Percentiles rank a stretch among this genome's conserved stretches.
phyloP scores from a whole-genome alignment of 2,329 filamentous ascomycete species.

The Alternaria brassicae region DNA sequence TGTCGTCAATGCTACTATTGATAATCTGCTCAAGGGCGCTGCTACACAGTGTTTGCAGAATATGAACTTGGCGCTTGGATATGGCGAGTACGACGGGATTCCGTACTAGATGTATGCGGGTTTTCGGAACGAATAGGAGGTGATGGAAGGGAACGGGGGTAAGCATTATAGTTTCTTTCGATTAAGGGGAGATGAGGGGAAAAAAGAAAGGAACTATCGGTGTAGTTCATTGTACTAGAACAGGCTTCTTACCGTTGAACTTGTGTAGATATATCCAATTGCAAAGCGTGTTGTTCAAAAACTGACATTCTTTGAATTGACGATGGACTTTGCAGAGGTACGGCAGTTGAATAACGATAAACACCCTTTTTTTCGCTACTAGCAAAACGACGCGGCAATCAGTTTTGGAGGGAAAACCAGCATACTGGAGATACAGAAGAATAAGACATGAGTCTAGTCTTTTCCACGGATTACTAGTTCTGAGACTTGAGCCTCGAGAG shows the following conservation, averaged over 20 bases:
- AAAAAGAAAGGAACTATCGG: conserved; percentile 1
- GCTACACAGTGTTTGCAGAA: conserved; percentile 94
- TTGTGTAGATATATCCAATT: conserved; percentile 22
- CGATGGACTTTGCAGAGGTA: too few species aligned
- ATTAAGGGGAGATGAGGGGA: too few species aligned
- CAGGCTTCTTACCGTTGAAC: conserved; percentile 7
- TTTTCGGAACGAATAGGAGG: too few species aligned
- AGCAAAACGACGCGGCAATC: too few species aligned
- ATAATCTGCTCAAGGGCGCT: conserved; percentile 92
- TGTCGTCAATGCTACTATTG: conserved; percentile 92
- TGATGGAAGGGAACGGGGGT: not conserved
- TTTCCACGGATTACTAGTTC: too few species aligned
- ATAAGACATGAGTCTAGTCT: too few species aligned
- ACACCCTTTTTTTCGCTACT: too few species aligned
- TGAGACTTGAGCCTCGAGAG: too few species aligned
- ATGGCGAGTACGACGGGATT: conserved; percentile 87
- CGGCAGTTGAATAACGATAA: too few species aligned
- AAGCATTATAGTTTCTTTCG: conserved; percentile 3
- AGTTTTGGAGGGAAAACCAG: too few species aligned
- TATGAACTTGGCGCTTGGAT: conserved; percentile 91
- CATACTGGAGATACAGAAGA: too few species aligned
- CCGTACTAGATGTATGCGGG: conserved; percentile 54
- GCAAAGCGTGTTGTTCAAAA: conserved; percentile 3
- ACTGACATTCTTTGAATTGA: too few species aligned
- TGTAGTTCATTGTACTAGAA: conserved; percentile 10